phyloP scores from a whole-genome alignment of 306 rosid genomes.

The Luffa aegyptiaca region DNA sequence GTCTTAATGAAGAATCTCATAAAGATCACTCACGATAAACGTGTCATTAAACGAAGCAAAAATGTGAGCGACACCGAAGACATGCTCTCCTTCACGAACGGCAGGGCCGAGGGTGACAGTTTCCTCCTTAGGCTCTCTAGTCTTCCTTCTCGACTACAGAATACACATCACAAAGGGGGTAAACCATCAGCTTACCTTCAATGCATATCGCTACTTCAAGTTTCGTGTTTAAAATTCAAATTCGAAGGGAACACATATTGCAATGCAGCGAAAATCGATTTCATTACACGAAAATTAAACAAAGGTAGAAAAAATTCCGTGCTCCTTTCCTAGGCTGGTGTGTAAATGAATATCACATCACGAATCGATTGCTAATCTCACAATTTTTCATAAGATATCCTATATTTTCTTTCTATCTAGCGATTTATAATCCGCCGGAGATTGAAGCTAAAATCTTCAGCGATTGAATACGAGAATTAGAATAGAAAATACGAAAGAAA shows the following conservation, averaged over 20 bases:
- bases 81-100: constrained; percentile 38
- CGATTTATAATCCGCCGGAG: background rate
- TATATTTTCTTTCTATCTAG: background rate
- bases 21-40: constrained; percentile 25
- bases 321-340: background rate
- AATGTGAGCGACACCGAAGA: constrained; percentile 40
- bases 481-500: background rate
- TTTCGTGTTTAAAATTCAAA: background rate
- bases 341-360: background rate
- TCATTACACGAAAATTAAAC: background rate
- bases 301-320: background rate
- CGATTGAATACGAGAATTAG: background rate
- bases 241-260: background rate
- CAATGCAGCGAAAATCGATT: background rate
- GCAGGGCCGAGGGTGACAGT: constrained; percentile 40
- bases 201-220: background rate
- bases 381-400: background rate
- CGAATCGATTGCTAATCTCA: background rate
- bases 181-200: too few species aligned
- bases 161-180: background rate
- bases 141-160: constrained; percentile 30
- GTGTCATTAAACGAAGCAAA: constrained; percentile 47
- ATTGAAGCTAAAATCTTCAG: background rate
- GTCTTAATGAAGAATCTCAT: background rate
- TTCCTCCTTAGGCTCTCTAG: constrained; percentile 46